Conservation (phyloP, 2,329 filamentous ascomycete species). For the Apiospora phragmitis region DNA sequence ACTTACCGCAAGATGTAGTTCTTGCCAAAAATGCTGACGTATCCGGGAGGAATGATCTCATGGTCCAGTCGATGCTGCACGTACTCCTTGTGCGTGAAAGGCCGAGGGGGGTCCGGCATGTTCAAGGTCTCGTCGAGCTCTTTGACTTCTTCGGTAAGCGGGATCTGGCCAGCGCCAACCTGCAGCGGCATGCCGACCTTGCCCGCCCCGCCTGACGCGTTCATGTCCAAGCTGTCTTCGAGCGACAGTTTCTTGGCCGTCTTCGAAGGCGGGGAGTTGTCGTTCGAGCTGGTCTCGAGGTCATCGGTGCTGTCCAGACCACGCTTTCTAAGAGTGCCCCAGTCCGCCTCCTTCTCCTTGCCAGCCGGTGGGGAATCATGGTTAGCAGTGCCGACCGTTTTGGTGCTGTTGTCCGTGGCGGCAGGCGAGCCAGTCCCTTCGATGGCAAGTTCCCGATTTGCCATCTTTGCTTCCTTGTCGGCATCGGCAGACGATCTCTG, state of each 20-base stretch:
- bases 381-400: background rate
- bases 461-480: background rate
- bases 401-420: background rate
- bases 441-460: background rate
- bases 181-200: conserved; percentile 13
- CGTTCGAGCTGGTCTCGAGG: conserved; percentile 17
- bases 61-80: conserved; percentile 45
- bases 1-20: conserved; percentile 65
- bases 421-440: background rate
- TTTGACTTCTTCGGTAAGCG: conserved; percentile 25
- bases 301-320: background rate
- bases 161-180: conserved; percentile 26
- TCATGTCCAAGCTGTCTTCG: conserved; percentile 17
- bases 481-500: background rate
- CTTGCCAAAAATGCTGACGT: conserved; percentile 42
- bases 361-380: background rate
- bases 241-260: conserved; percentile 16
- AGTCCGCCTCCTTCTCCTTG: conserved; percentile 2
- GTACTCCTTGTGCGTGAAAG: conserved; percentile 55
- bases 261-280: conserved; percentile 16
- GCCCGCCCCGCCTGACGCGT: conserved; percentile 11
- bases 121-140: conserved; percentile 22
- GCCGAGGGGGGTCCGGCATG: conserved; percentile 37
- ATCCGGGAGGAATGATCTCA: conserved; percentile 52
- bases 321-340: conserved; percentile 9